These are phyloP conservation scores for Aspergillus unguis DNA, from an alignment of 2,329 filamentous ascomycete species.

Conservation along the genomic window DNA sequence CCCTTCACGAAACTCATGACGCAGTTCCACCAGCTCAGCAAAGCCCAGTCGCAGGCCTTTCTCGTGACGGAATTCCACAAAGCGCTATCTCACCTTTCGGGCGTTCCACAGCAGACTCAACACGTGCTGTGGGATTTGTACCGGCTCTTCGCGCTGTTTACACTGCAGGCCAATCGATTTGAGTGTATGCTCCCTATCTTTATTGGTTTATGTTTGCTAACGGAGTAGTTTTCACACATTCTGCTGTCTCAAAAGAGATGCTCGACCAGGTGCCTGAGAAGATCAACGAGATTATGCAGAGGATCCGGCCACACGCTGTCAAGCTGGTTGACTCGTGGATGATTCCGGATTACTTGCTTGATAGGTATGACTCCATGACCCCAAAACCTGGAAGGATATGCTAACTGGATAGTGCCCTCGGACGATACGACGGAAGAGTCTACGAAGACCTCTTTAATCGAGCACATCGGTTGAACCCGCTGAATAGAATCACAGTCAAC, in stretches of 20 bases:
- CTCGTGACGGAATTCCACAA: conserved; percentile 48
- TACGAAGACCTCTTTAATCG: conserved; percentile 54
- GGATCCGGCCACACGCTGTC: conserved; percentile 51
- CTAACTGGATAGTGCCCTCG: conserved; percentile 42
- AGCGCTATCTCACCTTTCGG: too few species aligned
- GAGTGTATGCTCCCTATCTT: too few species aligned
- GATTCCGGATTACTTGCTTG: conserved; percentile 52
- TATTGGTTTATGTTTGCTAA: too few species aligned
- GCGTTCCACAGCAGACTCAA: too few species aligned
- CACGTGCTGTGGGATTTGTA: conserved; percentile 46
- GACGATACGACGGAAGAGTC: conserved; percentile 51
- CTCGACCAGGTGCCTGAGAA: conserved; percentile 40
- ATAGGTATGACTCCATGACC: conserved; percentile 27
- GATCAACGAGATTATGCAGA: conserved; percentile 48
- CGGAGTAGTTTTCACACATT: conserved; percentile 41
- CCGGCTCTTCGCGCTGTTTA: conserved; percentile 49
- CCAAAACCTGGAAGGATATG: neutral
- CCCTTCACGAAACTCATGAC: conserved; percentile 47
- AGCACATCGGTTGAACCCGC: conserved; percentile 51
- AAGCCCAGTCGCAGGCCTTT: conserved; percentile 50
- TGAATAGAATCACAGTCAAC: conserved; percentile 53
- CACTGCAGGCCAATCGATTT: conserved; percentile 42
- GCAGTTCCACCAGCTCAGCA: conserved; percentile 30
- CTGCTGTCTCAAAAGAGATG: conserved; percentile 41
- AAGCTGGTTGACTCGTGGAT: conserved; percentile 52